Evolutionary conservation across 129 eudicot species (phyloP).

Genomic region (Flaveria linearis): DNA sequence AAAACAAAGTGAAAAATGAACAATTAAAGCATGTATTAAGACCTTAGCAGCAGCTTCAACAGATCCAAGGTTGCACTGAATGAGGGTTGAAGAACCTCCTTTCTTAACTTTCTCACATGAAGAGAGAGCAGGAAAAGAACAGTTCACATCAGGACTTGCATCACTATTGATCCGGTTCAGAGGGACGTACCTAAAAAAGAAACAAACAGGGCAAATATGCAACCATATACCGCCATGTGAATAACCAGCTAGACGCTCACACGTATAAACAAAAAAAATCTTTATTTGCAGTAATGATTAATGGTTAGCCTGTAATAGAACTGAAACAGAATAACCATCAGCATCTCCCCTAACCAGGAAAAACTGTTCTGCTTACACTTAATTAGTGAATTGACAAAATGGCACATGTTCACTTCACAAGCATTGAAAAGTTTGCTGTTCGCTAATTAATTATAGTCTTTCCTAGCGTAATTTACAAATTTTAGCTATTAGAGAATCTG

Average conservation of each 20-base stretch:
- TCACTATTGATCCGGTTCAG: slow-evolving; percentile 58
- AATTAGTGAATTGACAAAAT: background rate
- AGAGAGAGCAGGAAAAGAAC: slow-evolving; percentile 67
- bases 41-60: slow-evolving; percentile 85
- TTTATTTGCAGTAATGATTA: background rate
- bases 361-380: background rate
- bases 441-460: background rate
- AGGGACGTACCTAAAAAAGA: slow-evolving; percentile 72
- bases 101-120: slow-evolving; percentile 59
- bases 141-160: slow-evolving; percentile 32
- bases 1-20: background rate
- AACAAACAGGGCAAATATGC: slow-evolving; percentile 2
- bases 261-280: background rate
- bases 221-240: background rate
- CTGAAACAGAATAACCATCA: background rate
- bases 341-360: background rate
- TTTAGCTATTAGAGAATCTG: background rate
- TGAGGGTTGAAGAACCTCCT: slow-evolving; percentile 51
- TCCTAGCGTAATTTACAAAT: background rate
- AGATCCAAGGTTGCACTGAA: slow-evolving; percentile 70
- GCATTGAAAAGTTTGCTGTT: background rate
- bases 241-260: slow-evolving; percentile 1
- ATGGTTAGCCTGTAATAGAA: background rate
- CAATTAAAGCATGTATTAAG: slow-evolving; percentile 9
- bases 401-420: background rate